A percentile compares a stretch with the other conserved stretches of the same genome.
These are phyloP conservation scores for Eucalyptus globulus DNA, from an alignment of 345 rosid genomes.

Conservation along the genomic window DNA sequence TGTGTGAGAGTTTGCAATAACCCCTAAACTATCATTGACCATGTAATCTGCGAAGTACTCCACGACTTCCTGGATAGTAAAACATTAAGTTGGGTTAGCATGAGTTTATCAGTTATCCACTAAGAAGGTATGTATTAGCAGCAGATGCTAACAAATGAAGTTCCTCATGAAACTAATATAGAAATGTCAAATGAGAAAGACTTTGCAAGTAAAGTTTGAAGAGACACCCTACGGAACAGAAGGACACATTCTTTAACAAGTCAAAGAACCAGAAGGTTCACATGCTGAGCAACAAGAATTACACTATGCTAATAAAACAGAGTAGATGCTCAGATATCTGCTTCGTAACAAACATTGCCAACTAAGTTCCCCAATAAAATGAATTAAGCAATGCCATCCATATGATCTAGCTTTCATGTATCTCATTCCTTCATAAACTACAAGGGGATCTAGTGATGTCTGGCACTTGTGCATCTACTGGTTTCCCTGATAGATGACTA, in stretches of 20 bases:
- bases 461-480: background rate
- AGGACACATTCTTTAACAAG: background rate
- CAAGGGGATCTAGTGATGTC: background rate
- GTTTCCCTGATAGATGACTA: background rate
- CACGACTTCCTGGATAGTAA: slow-evolving; percentile 23
- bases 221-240: background rate
- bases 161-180: slow-evolving; percentile 32
- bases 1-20: slow-evolving; percentile 42
- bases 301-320: background rate
- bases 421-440: background rate
- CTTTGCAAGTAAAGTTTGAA: slow-evolving; percentile 27
- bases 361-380: background rate
- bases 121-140: slow-evolving; percentile 29
- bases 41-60: slow-evolving; percentile 42
- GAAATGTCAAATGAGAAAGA: slow-evolving; percentile 1
- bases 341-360: background rate
- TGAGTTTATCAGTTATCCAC: background rate
- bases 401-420: background rate
- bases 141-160: background rate
- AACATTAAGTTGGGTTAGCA: slow-evolving; percentile 7
- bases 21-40: slow-evolving; percentile 42
- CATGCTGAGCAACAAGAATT: background rate
- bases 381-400: background rate
- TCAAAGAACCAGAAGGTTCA: background rate
- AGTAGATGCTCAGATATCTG: background rate